These are phyloP conservation scores for Debaryomycetaceae sp. DNA, from an alignment of 1,139 yeast genomes.

Conservation along the genomic window DNA sequence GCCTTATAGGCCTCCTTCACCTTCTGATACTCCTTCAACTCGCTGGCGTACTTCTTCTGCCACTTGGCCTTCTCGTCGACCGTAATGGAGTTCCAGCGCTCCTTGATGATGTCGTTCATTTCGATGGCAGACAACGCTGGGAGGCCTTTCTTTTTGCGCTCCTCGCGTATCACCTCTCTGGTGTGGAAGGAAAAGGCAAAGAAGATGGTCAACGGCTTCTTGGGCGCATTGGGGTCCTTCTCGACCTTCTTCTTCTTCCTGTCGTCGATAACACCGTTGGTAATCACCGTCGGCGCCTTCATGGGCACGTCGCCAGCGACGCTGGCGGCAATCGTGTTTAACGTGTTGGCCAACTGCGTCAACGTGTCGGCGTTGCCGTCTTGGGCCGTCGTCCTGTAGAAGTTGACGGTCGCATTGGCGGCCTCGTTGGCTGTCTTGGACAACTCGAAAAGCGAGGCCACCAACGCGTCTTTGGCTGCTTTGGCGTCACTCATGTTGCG, in stretches of 20 bases:
- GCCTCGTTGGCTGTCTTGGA: constrained; percentile 81
- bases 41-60: constrained; percentile 69
- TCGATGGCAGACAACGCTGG: constrained; percentile 70
- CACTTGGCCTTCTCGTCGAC: constrained; percentile 69
- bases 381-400: constrained; percentile 53
- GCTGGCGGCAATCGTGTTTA: constrained; percentile 19
- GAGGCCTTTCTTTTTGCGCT: constrained; percentile 55
- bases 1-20: constrained; percentile 62
- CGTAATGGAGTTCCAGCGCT: constrained; percentile 69
- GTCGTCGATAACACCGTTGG: constrained; percentile 15
- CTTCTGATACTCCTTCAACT: constrained; percentile 59
- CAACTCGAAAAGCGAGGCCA: constrained; percentile 73
- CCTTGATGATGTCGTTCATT: constrained; percentile 73
- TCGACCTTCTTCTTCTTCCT: constrained; percentile 49
- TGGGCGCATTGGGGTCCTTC: constrained; percentile 59
- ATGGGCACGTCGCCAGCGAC: constrained; percentile 8
- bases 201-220: constrained; percentile 72
- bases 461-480: constrained; percentile 51
- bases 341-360: constrained; percentile 29
- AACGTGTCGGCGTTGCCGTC: constrained; percentile 34
- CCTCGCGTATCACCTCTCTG: constrained; percentile 62
- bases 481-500: constrained; percentile 32
- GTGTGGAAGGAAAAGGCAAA: constrained; percentile 71
- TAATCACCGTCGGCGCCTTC: constrained; percentile 9
- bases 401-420: constrained; percentile 71